These are phyloP conservation scores for Leccinum truebloodii DNA, from an alignment of 768 basidiomycete genomes.

Conservation along the genomic window DNA sequence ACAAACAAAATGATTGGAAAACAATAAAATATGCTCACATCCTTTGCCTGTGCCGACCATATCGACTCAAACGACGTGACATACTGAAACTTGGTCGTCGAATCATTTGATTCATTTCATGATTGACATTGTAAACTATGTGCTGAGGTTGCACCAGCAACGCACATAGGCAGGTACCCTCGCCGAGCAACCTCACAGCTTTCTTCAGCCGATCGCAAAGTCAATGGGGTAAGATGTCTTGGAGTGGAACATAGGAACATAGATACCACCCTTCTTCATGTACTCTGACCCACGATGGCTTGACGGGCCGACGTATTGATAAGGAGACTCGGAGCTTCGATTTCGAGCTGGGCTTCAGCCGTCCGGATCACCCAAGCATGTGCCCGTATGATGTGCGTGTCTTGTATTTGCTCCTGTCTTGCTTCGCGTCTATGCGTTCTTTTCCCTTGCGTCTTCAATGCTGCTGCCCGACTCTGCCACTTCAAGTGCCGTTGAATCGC, in stretches of 20 bases:
- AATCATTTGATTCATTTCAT: no score
- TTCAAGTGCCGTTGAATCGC: no score
- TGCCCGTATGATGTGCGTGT: no score
- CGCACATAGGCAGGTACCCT: conserved; percentile 26
- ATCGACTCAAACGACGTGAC: neutral
- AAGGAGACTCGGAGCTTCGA: conserved; percentile 18
- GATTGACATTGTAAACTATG: conserved; percentile 26
- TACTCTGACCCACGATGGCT: conserved; percentile 21
- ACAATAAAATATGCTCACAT: no score
- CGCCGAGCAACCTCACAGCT: conserved; percentile 23
- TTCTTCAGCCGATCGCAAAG: conserved; percentile 18
- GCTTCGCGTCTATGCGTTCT: no score
- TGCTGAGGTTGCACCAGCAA: conserved; percentile 29
- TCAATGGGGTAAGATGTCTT: conserved; percentile 20
- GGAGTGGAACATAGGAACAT: conserved; percentile 26
- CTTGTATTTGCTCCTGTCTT: no score
- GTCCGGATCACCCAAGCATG: no score
- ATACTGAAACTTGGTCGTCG: conserved; percentile 5
- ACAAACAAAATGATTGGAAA: no score
- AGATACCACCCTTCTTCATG: conserved; percentile 18
- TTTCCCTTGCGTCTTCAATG: no score
- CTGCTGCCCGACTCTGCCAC: no score
- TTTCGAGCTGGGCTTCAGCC: neutral
- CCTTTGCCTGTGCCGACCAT: no score
- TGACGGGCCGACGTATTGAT: conserved; percentile 24